Conservation (phyloP, 148 eudicot species). For the Camellia sinensis region DNA sequence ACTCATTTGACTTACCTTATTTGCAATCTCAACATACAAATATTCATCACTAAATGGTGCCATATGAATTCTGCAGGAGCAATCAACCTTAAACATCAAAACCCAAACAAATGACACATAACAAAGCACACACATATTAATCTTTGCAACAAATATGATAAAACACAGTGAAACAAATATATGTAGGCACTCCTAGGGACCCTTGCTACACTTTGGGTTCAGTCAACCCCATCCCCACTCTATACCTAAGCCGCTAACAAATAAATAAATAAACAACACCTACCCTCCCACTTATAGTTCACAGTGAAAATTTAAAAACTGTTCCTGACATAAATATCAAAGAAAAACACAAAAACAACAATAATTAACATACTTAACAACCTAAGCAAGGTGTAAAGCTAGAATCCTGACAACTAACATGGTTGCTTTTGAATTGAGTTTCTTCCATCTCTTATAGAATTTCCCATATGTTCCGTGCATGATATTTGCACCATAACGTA, state of each 20-base stretch:
- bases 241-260: too few species aligned
- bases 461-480: neutral
- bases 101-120: neutral
- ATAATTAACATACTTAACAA: neutral
- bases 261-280: neutral
- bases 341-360: neutral
- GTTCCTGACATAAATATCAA: neutral
- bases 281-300: neutral
- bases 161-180: neutral
- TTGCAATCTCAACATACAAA: constrained; percentile 82
- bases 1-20: constrained; percentile 52
- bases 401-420: neutral
- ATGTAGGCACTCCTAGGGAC: too few species aligned
- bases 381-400: neutral
- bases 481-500: neutral
- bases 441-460: neutral
- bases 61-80: constrained; percentile 81
- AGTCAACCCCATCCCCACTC: too few species aligned
- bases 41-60: constrained; percentile 97
- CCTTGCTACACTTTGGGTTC: too few species aligned
- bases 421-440: neutral
- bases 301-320: neutral
- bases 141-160: constrained; percentile 6
- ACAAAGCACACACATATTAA: neutral
- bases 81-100: constrained; percentile 15